A percentile compares a stretch with the other conserved stretches of the same genome.
Evolutionary conservation across 2,329 filamentous ascomycete species (phyloP).

Genomic region (Lecanicillium sp.): DNA sequence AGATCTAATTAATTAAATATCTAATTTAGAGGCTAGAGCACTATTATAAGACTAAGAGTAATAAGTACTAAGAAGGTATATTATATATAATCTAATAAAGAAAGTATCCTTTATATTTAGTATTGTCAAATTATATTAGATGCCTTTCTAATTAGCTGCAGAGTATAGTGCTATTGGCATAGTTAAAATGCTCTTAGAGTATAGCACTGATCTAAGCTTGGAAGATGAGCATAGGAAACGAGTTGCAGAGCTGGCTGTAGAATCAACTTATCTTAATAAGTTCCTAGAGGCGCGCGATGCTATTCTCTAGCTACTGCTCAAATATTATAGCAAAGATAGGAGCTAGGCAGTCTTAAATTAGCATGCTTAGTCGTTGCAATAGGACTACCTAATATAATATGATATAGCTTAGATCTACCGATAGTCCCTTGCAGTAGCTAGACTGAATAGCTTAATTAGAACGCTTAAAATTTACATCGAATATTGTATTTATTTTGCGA

Average conservation of each 20-base stretch:
- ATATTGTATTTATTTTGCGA: too few species aligned
- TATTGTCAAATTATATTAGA: not conserved
- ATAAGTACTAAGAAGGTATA: not conserved
- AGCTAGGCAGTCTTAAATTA: too few species aligned
- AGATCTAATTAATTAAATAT: conserved; percentile 9
- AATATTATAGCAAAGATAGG: too few species aligned
- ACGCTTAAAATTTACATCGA: too few species aligned
- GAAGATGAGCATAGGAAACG: not conserved
- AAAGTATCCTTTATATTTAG: not conserved
- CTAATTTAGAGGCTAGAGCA: conserved; percentile 7
- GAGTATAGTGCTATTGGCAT: not conserved
- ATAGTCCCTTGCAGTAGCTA: too few species aligned
- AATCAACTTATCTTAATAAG: too few species aligned
- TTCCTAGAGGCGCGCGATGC: too few species aligned
- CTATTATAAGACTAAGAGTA: not conserved
- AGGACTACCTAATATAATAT: too few species aligned
- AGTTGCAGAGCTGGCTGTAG: not conserved
- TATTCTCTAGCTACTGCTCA: too few species aligned
- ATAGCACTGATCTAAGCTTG: not conserved
- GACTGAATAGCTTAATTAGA: too few species aligned
- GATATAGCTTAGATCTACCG: too few species aligned
- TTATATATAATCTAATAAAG: conserved; percentile 13
- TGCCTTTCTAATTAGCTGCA: not conserved
- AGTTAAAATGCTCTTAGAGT: not conserved
- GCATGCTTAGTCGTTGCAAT: too few species aligned